Conservation (phyloP, 306 rosid genomes). For the Lathyrus oleraceus region DNA sequence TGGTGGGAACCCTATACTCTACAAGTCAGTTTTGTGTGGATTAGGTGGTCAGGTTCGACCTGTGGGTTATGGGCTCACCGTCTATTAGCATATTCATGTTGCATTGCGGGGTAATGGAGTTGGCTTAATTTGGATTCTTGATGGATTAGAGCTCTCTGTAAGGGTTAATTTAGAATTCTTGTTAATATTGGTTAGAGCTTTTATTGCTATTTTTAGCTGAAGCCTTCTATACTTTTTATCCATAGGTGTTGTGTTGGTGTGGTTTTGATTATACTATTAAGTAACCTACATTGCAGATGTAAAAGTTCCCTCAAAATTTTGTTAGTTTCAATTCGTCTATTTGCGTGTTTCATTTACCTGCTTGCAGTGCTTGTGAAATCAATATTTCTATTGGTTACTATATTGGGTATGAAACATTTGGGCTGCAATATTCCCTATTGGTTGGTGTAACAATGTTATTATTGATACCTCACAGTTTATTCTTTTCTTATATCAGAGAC, state of each 20-base stretch:
- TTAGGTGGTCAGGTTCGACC: neutral
- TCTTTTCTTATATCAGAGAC: constrained; percentile 31
- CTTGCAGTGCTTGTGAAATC: constrained; percentile 12
- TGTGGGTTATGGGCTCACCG: neutral
- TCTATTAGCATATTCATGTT: constrained; percentile 1
- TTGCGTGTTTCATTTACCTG: neutral
- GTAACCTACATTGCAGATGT: neutral
- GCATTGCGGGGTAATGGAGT: neutral
- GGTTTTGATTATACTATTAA: constrained; percentile 9
- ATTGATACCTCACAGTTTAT: constrained; percentile 8
- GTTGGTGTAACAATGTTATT: neutral
- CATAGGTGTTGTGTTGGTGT: neutral
- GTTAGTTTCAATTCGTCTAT: neutral
- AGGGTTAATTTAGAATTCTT: neutral
- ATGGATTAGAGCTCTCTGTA: neutral
- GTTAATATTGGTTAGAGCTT: neutral
- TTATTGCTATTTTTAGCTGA: constrained; percentile 6
- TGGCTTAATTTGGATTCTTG: neutral
- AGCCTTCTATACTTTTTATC: neutral
- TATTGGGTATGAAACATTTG: neutral
- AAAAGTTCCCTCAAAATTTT: neutral
- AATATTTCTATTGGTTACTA: neutral
- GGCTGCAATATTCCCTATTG: constrained; percentile 13
- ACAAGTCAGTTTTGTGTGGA: neutral
- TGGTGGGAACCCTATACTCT: neutral